A percentile compares a stretch with the other conserved stretches of the same genome.
These are phyloP conservation scores for Fusarium veterinarium DNA, from an alignment of 2,329 filamentous ascomycete species.

Conservation along the genomic window DNA sequence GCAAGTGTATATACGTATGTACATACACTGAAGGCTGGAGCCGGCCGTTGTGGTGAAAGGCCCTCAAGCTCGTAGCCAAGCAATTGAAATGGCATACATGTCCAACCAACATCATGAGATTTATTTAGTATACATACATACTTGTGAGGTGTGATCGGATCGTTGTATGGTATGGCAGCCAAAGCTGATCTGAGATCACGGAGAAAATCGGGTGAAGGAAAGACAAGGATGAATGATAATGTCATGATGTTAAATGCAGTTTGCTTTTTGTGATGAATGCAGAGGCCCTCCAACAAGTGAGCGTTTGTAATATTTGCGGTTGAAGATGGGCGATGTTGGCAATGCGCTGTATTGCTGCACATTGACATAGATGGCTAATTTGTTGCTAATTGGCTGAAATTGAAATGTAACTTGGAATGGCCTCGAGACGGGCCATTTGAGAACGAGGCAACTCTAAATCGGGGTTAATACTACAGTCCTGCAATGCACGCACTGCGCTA, in stretches of 20 bases:
- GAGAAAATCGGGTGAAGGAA: constrained; percentile 39
- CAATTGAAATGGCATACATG: not conserved
- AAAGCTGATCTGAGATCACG: constrained; percentile 27
- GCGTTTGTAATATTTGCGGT: not conserved
- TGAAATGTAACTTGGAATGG: not conserved
- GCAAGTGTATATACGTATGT: constrained; percentile 1
- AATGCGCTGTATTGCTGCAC: not conserved
- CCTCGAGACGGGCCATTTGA: not conserved
- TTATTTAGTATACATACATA: not conserved
- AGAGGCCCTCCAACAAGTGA: constrained; percentile 3
- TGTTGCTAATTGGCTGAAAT: constrained; percentile 14
- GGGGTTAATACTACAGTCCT: constrained; percentile 17
- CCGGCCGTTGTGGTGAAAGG: not conserved
- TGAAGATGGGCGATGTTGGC: constrained; percentile 1
- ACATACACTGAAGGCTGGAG: constrained; percentile 5
- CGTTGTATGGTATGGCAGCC: constrained; percentile 28
- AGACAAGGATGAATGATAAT: constrained; percentile 10
- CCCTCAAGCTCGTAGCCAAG: not conserved
- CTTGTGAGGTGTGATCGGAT: not conserved
- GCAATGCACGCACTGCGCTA: constrained; percentile 16
- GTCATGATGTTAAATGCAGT: constrained; percentile 1
- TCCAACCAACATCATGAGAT: not conserved
- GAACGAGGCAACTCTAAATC: not conserved
- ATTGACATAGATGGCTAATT: not conserved
- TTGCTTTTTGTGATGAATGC: not conserved